Percentiles rank a stretch among this genome's conserved stretches.
phyloP scores from a whole-genome alignment of 305 asterid genomes.

The Andrographis paniculata region DNA sequence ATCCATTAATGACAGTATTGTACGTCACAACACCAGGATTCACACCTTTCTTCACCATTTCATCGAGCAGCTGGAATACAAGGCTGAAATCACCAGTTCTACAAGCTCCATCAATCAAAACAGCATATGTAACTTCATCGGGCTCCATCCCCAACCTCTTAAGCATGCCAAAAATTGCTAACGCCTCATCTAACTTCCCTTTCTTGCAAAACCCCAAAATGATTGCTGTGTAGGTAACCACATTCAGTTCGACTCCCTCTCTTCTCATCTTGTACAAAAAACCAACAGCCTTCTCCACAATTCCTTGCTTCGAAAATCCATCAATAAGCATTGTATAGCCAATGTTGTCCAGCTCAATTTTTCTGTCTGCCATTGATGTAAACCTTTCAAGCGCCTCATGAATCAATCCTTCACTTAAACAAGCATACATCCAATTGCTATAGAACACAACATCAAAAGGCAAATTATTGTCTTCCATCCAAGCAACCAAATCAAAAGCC shows the following conservation, averaged over 20 bases:
- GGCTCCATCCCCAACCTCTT: slow-evolving; percentile 40
- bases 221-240: slow-evolving; percentile 64
- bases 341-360: slow-evolving; percentile 45
- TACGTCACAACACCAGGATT: slow-evolving; percentile 55
- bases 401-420: slow-evolving; percentile 42
- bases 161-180: slow-evolving; percentile 46
- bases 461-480: slow-evolving; percentile 41
- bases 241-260: slow-evolving; percentile 53
- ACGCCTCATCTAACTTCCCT: slow-evolving; percentile 66
- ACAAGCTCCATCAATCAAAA: slow-evolving; percentile 66
- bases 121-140: slow-evolving; percentile 65
- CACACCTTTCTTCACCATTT: slow-evolving; percentile 59
- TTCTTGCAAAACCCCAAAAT: slow-evolving; percentile 76
- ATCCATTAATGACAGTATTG: slow-evolving; percentile 63
- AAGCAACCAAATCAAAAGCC: slow-evolving; percentile 43
- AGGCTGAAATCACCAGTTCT: slow-evolving; percentile 40
- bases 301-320: slow-evolving; percentile 68
- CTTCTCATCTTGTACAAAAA: slow-evolving; percentile 60
- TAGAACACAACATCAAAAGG: slow-evolving; percentile 59
- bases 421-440: slow-evolving; percentile 58
- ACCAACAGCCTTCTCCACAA: slow-evolving; percentile 76
- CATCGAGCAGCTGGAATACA: slow-evolving; percentile 49
- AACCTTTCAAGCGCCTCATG: slow-evolving; percentile 41
- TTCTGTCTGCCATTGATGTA: slow-evolving; percentile 36
- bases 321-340: slow-evolving; percentile 66